phyloP scores from a whole-genome alignment of 2,329 filamentous ascomycete species.

The Curvularia verruculosa region DNA sequence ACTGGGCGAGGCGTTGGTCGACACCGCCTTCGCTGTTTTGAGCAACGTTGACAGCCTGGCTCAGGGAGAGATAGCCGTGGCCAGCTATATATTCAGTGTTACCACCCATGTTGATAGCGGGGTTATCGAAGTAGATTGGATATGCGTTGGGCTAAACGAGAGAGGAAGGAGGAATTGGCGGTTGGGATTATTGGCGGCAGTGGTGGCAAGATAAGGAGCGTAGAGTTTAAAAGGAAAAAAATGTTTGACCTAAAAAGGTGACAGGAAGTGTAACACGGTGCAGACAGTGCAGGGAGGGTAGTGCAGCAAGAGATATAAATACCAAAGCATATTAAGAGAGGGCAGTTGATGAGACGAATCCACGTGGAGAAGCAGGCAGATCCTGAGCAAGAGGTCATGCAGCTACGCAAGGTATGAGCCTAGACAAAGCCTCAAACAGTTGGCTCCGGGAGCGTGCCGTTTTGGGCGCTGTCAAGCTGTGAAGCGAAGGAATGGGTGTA shows the following conservation, averaged over 20 bases:
- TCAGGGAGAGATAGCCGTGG: constrained; percentile 58
- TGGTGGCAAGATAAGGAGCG: constrained; percentile 21
- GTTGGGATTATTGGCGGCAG: constrained; percentile 15
- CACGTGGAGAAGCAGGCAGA: constrained; percentile 46
- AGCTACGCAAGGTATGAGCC: constrained; percentile 42
- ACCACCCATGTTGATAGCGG: constrained; percentile 48
- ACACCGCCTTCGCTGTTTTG: constrained; percentile 73
- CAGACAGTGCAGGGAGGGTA: constrained; percentile 22
- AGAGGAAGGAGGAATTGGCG: constrained; percentile 27
- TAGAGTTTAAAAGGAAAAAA: constrained; percentile 17
- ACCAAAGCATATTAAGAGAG: constrained; percentile 38
- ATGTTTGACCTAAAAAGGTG: constrained; percentile 9
- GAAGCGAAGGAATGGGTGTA: constrained; percentile 46
- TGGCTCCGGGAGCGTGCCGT: constrained; percentile 48
- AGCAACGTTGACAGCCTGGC: constrained; percentile 75
- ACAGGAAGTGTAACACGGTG: constrained; percentile 18
- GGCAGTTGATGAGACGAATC: constrained; percentile 38
- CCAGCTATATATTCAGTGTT: constrained; percentile 49
- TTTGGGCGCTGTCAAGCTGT: constrained; percentile 49
- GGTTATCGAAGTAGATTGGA: constrained; percentile 29
- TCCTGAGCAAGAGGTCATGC: constrained; percentile 44
- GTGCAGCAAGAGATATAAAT: constrained; percentile 39
- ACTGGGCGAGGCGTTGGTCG: constrained; percentile 66
- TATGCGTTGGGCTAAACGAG: constrained; percentile 32
- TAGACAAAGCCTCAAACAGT: constrained; percentile 49